phyloP scores from a whole-genome alignment of 2,329 filamentous ascomycete genomes.

The Epichloe baconii region DNA sequence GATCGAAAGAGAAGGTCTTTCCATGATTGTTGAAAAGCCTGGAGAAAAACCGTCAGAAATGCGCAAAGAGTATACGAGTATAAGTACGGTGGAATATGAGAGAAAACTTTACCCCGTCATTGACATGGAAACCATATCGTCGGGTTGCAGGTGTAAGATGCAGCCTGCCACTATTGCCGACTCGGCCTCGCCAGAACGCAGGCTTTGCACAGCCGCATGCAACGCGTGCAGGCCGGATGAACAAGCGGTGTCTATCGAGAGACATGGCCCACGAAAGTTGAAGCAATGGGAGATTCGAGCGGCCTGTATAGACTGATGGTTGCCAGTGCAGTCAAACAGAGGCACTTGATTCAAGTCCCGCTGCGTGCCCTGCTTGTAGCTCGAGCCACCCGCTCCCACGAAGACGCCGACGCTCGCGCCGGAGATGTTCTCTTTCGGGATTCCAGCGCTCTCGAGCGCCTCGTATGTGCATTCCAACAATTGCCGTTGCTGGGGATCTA shows the following conservation, averaged over 20 bases:
- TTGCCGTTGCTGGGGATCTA: conserved; percentile 38
- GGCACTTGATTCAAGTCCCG: conserved; percentile 33
- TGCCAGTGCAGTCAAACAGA: conserved; percentile 38
- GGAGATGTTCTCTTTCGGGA: conserved; percentile 31
- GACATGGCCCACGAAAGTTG: conserved; percentile 38
- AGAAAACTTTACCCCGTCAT: conserved; percentile 14
- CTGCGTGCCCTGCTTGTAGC: conserved; percentile 29
- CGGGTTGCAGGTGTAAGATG: conserved; percentile 34
- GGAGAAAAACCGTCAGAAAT: not conserved
- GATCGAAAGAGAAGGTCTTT: conserved; percentile 30
- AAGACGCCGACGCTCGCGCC: conserved; percentile 37
- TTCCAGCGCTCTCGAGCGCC: conserved; percentile 38
- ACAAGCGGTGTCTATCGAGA: conserved; percentile 40
- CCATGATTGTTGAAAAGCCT: conserved; percentile 34
- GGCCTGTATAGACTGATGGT: conserved; percentile 37
- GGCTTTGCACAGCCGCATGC: conserved; percentile 35
- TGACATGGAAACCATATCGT: conserved; percentile 21
- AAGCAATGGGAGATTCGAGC: conserved; percentile 43
- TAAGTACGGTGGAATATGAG: no score
- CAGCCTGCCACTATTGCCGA: conserved; percentile 34
- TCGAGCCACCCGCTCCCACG: conserved; percentile 19
- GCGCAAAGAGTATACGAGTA: not conserved
- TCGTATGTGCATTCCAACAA: conserved; percentile 40
- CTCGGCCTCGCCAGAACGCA: conserved; percentile 31
- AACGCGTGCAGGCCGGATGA: conserved; percentile 37